Conservation (phyloP, 441 rosid species). For the Syzygium syzygioides region DNA sequence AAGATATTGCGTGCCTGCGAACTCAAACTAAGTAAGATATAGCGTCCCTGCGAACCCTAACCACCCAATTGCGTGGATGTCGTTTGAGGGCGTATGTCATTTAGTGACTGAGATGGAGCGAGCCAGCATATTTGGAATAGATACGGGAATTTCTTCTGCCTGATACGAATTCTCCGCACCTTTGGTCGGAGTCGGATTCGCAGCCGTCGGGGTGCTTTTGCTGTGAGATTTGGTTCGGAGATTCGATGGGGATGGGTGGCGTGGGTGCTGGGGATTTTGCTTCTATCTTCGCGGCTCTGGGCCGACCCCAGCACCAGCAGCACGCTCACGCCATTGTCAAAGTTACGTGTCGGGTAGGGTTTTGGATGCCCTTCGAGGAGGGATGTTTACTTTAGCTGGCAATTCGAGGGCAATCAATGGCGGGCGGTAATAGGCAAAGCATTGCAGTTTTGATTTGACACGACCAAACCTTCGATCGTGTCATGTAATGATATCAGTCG, state of each 20-base stretch:
- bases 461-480: not conserved
- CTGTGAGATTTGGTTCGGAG: not conserved
- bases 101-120: not conserved
- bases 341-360: not conserved
- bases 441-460: not conserved
- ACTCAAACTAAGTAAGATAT: no score
- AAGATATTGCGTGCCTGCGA: not conserved
- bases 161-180: not conserved
- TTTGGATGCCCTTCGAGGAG: not conserved
- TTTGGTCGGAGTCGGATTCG: not conserved
- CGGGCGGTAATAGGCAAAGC: not conserved
- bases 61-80: no score
- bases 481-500: not conserved
- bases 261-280: not conserved
- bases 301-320: not conserved
- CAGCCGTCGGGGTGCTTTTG: not conserved
- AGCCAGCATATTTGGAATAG: not conserved
- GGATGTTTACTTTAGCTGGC: not conserved
- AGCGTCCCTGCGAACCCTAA: no score
- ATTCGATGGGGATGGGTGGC: not conserved
- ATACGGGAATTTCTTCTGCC: not conserved
- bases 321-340: not conserved
- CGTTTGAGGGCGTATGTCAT: not conserved
- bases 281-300: not conserved
- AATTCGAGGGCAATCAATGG: not conserved